Conservation (phyloP, 1,284 basidiomycete genomes). For the Chalciporus piperatoides region DNA sequence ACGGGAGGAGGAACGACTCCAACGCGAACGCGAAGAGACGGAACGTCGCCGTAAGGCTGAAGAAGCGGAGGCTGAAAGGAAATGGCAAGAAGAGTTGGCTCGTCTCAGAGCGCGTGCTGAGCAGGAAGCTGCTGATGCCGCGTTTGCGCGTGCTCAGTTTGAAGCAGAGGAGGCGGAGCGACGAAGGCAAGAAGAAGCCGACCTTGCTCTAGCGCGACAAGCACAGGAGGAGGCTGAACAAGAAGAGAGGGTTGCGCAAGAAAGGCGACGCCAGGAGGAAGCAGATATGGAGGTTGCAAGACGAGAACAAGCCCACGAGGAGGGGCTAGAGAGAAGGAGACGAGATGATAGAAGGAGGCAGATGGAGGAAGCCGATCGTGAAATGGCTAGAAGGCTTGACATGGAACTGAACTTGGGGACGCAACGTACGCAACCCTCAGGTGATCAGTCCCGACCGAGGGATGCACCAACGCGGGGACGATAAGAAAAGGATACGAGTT, state of each 20-base stretch:
- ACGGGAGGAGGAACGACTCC: slow-evolving; percentile 21
- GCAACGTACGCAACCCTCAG: slow-evolving; percentile 9
- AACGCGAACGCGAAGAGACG: slow-evolving; percentile 16
- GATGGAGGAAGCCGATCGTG: slow-evolving; percentile 28
- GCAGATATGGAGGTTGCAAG: slow-evolving; percentile 31
- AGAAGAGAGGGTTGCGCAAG: slow-evolving; percentile 22
- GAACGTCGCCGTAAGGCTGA: slow-evolving; percentile 14
- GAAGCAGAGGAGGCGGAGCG: slow-evolving; percentile 33
- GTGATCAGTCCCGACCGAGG: slow-evolving; percentile 12
- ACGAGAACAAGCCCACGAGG: slow-evolving; percentile 38
- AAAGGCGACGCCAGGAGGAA: slow-evolving; percentile 30
- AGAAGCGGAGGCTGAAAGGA: slow-evolving; percentile 30
- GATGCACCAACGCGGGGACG: background rate
- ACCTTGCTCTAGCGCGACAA: slow-evolving; percentile 26
- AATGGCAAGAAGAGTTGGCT: slow-evolving; percentile 31
- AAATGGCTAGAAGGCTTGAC: slow-evolving; percentile 31
- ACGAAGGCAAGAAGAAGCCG: slow-evolving; percentile 31
- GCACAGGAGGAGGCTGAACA: slow-evolving; percentile 31
- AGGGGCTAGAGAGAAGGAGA: slow-evolving; percentile 35
- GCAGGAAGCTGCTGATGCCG: slow-evolving; percentile 34
- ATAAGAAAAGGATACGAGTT: slow-evolving; percentile 2
- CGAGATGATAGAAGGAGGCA: slow-evolving; percentile 28
- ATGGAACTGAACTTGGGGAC: slow-evolving; percentile 26
- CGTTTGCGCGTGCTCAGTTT: slow-evolving; percentile 33
- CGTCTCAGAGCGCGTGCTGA: slow-evolving; percentile 31